A percentile compares a stretch with the other conserved stretches of the same genome.
phyloP scores from a whole-genome alignment of 768 basidiomycete genomes.

The Lactarius sanguifluus region DNA sequence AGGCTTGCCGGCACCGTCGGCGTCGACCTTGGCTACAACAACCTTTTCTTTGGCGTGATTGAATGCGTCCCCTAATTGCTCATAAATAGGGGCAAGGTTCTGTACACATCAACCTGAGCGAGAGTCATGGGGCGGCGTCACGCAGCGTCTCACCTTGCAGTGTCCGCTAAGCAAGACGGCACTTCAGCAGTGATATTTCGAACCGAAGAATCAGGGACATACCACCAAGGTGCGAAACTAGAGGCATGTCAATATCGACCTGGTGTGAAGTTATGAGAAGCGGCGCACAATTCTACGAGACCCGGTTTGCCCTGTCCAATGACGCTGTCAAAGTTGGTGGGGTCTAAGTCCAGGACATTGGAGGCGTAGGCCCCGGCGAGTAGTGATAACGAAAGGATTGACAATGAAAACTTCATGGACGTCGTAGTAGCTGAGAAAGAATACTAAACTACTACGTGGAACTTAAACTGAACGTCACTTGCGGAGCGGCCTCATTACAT shows the following conservation, averaged over 20 bases:
- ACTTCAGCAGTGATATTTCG: background rate
- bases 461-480: background rate
- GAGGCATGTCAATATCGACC: slow-evolving; percentile 1
- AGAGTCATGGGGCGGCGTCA: background rate
- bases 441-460: slow-evolving; percentile 18
- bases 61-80: slow-evolving; percentile 88
- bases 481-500: slow-evolving; percentile 4
- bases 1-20: slow-evolving; percentile 80
- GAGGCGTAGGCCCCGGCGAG: slow-evolving; percentile 63
- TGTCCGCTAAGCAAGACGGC: slow-evolving; percentile 56
- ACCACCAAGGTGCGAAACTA: slow-evolving; percentile 92
- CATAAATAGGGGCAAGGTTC: slow-evolving; percentile 87
- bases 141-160: slow-evolving; percentile 62
- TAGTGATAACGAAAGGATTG: slow-evolving; percentile 55
- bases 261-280: background rate
- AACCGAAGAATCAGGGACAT: slow-evolving; percentile 34
- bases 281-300: slow-evolving; percentile 86
- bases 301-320: slow-evolving; percentile 81
- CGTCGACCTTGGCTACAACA: slow-evolving; percentile 88
- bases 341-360: slow-evolving; percentile 78
- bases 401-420: slow-evolving; percentile 57
- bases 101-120: slow-evolving; percentile 34
- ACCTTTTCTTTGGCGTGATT: slow-evolving; percentile 77
- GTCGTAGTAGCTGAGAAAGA: slow-evolving; percentile 31
- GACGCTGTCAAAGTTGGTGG: slow-evolving; percentile 70